Conservation (phyloP, 768 basidiomycete species). For the Amyloporia xantha region DNA sequence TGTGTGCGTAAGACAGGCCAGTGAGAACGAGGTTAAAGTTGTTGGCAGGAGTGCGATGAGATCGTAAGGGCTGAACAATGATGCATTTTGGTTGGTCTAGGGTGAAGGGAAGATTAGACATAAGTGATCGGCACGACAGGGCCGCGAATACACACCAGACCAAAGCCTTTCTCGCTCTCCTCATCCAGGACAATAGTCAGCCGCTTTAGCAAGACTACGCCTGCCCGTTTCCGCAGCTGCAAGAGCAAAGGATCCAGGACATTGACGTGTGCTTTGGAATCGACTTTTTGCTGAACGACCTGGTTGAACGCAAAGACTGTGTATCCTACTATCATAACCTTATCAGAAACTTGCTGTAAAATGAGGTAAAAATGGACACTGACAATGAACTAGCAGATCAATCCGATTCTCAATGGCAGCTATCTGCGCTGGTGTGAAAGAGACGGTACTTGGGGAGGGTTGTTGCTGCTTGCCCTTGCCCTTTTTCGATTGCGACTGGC, state of each 20-base stretch:
- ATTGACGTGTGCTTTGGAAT: conserved; percentile 64
- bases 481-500: conserved; percentile 37
- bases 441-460: conserved; percentile 12
- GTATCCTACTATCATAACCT: conserved; percentile 66
- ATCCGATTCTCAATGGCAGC: conserved; percentile 52
- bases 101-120: background rate
- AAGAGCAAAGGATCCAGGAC: conserved; percentile 50
- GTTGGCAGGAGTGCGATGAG: conserved; percentile 72
- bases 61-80: conserved; percentile 62
- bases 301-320: conserved; percentile 75
- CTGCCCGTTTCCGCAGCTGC: conserved; percentile 51
- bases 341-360: conserved; percentile 7
- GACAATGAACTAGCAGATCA: conserved; percentile 68
- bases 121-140: background rate
- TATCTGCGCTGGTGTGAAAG: conserved; percentile 53
- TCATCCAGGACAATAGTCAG: conserved; percentile 77
- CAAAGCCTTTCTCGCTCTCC: conserved; percentile 82
- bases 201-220: conserved; percentile 64
- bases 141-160: conserved; percentile 44
- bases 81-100: conserved; percentile 66
- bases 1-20: conserved; percentile 85
- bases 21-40: conserved; percentile 63
- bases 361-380: conserved; percentile 26
- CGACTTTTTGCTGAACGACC: conserved; percentile 62
- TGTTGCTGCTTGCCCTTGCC: conserved; percentile 49